Base-by-base conservation (phyloP, 192 early-diverging fungal species). In the Chytriomyces sp. region DNA sequence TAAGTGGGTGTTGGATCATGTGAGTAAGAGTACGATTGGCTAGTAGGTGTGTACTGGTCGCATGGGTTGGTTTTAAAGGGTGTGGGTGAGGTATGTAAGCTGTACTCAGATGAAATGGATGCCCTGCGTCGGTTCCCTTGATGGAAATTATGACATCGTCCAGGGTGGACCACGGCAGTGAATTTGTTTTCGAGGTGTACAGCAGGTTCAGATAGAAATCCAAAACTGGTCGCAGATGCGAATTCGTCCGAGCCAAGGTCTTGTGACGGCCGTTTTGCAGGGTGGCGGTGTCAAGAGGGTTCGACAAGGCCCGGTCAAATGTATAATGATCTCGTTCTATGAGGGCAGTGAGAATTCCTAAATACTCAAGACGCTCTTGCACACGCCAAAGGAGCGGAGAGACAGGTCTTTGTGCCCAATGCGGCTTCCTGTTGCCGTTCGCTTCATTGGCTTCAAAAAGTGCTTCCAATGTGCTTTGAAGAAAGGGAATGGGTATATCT, bases 321-420 rank as follows among this genome's bases (percentile, higher is more conserved):
- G 14, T 49, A 28, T 32, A 25, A 14, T 25, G 56, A 26, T 58
- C 56, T 26, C 14, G 52, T 55, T 68, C 52, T 19, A 68, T 56
- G 30, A 5, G 34, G 4, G 73, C 61, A 10, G 33, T 22, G 12
- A 74, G 53, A 1, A 74, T 19, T 38, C 73, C 63, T 36, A 74
- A 33, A 31, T 62, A 74, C 38, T 44, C 39, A 1, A 74, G 55
- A 4, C 63, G 57, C 31, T 74, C 63, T 36, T 74, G 73, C 25
- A 62, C 28, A 10, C 73, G 1, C 73, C 73, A 74, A 5, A 62
- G 39, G 30, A 74, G 38, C 12, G 73, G 73, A n/a, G 73, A 74
- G n/a, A 64, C 52, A 22, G 53, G 61, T 25, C 39, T 17, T 34
- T 74, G 52, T 28, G 73, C 53, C 73, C 73, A 74, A 40, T 71